Evolutionary conservation across 2,329 filamentous ascomycete species (phyloP), one percentile per base, ranked within the genome.

Genomic region (Penicillium sp.): DNA sequence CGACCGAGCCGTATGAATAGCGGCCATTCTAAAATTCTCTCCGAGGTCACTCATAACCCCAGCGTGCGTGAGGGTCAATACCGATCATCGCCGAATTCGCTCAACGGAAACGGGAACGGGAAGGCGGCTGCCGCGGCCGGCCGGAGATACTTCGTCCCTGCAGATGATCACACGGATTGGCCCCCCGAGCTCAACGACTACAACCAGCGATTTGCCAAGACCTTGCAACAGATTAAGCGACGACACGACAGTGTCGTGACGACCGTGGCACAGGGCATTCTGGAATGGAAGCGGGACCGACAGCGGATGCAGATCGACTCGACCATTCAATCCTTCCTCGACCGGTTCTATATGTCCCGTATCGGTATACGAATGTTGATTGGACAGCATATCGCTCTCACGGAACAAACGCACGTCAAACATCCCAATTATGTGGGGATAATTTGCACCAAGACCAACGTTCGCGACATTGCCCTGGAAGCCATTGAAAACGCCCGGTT

Each of bases 281-380:
- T 97, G 53, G 94, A 99, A 76, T 99, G 95, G 81, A 99, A 99
- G 78, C 89, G 92, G 50, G 92, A 88, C 70, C 85, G 91, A 56
- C 94, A 99, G 80, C 86, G 94, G 48, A 94, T 97, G 87, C 94
- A 97, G 70, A 99, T 99, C 67, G 94, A 97, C 75, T 87, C 92
- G 70, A 95, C 92, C 63, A 96, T 99, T 53, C 94, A 99, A 73
- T 87, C 90, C 49, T 99, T 99, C 79, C 84, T 99, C 60, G 94
- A 99, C 76, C 89, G 94, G 53, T 99, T 99, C 76, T 99, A 99
- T 80, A 99, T 99, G 94, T 96, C 92, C 40, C 90, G 94, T 57
- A 99, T 99, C 67, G 94, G 94, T 60, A 99, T 99, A 63, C 89
- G 94, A 64, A 99, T 99, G 94, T 85, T 99, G 45, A 96, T 99